A percentile compares a stretch with the other conserved stretches of the same genome.
Evolutionary conservation across 257 asterid species (phyloP).

Genomic region (Forsythia viridissima): DNA sequence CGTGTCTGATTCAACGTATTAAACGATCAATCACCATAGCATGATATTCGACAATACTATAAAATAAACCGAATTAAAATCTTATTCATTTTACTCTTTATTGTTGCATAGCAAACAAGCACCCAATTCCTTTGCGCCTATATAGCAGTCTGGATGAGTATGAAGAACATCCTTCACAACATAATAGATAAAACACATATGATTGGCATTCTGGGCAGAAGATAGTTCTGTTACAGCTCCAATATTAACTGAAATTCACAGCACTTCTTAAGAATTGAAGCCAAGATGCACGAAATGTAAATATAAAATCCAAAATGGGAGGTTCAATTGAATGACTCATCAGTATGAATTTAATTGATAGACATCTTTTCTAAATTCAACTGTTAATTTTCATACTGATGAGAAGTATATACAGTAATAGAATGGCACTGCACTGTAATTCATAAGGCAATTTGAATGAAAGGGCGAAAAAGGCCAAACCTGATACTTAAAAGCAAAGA

Average conservation of each 20-base stretch:
- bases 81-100: too few species aligned
- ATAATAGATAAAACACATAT: background rate
- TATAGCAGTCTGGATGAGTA: background rate
- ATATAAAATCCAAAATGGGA: background rate
- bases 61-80: too few species aligned
- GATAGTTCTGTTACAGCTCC: background rate
- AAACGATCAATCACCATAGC: too few species aligned
- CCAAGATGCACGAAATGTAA: background rate
- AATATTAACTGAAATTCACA: conserved; percentile 4
- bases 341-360: background rate
- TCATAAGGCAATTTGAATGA: background rate
- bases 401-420: background rate
- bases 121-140: too few species aligned
- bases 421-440: background rate
- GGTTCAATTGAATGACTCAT: background rate
- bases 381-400: background rate
- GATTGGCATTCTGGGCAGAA: background rate
- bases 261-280: background rate
- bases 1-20: too few species aligned
- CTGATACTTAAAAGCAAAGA: background rate
- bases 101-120: too few species aligned
- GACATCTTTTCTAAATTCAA: background rate
- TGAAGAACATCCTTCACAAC: background rate
- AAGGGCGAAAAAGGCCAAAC: background rate
- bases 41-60: too few species aligned